Base-by-base conservation (phyloP, 352 stramenopile species). In the Globisporangium yorkense region DNA sequence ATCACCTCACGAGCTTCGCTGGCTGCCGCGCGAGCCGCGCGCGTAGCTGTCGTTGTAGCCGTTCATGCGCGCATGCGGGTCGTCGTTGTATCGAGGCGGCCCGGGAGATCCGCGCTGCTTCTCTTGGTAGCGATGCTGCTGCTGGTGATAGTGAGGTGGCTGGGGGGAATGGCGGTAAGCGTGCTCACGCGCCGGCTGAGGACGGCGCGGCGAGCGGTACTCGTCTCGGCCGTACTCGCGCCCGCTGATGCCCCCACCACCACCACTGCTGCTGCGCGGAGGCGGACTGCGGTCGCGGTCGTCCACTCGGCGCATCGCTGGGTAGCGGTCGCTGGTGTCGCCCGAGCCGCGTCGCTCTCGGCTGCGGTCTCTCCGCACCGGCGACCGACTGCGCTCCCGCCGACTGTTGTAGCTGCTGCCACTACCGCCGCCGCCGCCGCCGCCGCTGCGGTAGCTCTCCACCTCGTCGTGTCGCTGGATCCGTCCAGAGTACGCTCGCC, bases 371-470 rank as follows among this genome's bases (percentile, higher is more conserved):
- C 31, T n/a, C 27, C 48, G 56, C 43, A 37, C 29, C 13, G 57
- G 57, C 41, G 57, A 63, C 3, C 57, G 57, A 6, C 57, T 63
- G 13, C 57, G 57, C 15, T 63, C 57, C 20, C 57, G 57, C 9
- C 43, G 43, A 16, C 43, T 48, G 43, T 7, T 48, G 43, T 21
- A 27, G 43, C 16, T 15, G 40, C 40, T 20, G 15, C 16, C 40
- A 15, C 20, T 15, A n/a, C 39, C 21, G 6, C 10, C 39, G 33
- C 33, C 10, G 33, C 10, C 18, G 39, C 10, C 39, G 33, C 33
- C 10, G 33, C 18, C 18, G 43, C 21, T 12, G n/a, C 39, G 57
- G 24, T 47, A 37, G 29, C n/a, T 57, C 20, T 57, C 48, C 12
- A 12, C 24, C 15, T 57, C 57, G 21, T 41, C 39, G n/a, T 46